Conservation (phyloP, 371 early-diverging fungal genomes). For the Mucor saturninus region DNA sequence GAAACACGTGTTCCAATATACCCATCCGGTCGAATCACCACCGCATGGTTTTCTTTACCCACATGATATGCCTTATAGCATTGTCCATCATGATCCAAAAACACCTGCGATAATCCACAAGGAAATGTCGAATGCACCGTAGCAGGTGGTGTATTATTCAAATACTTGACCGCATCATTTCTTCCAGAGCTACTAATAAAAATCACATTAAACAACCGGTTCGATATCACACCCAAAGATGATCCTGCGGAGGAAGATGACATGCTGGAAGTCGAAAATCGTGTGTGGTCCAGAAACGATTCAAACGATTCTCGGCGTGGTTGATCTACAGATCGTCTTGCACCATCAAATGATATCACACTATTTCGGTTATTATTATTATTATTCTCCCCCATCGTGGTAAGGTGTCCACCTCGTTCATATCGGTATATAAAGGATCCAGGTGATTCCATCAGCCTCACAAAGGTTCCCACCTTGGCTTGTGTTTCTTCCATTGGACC, state of each 20-base stretch:
- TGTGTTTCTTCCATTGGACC: slow-evolving; percentile 27
- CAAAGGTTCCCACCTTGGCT: slow-evolving; percentile 13
- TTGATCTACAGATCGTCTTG: neutral
- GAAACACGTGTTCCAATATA: slow-evolving; percentile 42
- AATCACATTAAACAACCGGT: slow-evolving; percentile 20
- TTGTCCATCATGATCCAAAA: slow-evolving; percentile 49
- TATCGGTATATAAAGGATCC: slow-evolving; percentile 37
- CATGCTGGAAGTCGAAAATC: neutral
- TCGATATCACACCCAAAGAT: neutral
- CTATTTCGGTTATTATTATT: neutral
- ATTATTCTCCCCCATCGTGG: no score
- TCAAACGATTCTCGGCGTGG: slow-evolving; percentile 7
- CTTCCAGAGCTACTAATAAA: slow-evolving; percentile 33
- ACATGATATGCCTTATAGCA: slow-evolving; percentile 37
- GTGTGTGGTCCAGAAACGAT: neutral
- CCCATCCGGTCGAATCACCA: slow-evolving; percentile 48
- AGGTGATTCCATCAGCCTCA: slow-evolving; percentile 25
- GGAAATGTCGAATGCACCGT: slow-evolving; percentile 34
- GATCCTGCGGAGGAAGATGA: slow-evolving; percentile 1
- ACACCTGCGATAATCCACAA: slow-evolving; percentile 35
- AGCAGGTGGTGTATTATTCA: slow-evolving; percentile 24
- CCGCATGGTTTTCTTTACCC: slow-evolving; percentile 24
- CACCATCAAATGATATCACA: neutral
- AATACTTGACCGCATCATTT: slow-evolving; percentile 27
- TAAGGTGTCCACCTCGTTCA: neutral